Conservation (phyloP, 2,329 filamentous ascomycete species). For the Scedosporium dehoogii region DNA sequence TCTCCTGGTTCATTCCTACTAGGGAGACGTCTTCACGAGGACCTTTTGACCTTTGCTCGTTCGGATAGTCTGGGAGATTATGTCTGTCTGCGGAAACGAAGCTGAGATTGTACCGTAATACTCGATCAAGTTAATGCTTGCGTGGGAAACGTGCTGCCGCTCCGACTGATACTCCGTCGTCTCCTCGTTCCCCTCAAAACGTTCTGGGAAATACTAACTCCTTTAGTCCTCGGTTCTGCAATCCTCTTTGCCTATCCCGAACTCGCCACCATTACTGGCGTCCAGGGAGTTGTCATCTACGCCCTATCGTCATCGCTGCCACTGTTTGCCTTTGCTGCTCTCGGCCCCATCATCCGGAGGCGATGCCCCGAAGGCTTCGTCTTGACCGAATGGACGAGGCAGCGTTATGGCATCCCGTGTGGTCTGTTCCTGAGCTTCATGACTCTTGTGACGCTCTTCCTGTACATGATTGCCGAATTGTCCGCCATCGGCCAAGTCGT, state of each 20-base stretch:
- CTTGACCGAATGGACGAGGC: conserved; percentile 72
- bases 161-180: conserved; percentile 36
- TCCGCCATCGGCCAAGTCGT: conserved; percentile 75
- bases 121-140: conserved; percentile 99
- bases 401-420: conserved; percentile 61
- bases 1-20: not conserved
- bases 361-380: conserved; percentile 80
- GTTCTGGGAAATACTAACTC: conserved; percentile 30
- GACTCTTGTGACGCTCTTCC: conserved; percentile 70
- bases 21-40: conserved; percentile 9
- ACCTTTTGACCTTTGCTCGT: not conserved
- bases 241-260: conserved; percentile 78
- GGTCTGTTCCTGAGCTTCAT: conserved; percentile 68
- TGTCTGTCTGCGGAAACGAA: conserved; percentile 40
- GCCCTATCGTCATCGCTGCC: conserved; percentile 63
- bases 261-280: conserved; percentile 66
- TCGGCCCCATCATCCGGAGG: conserved; percentile 67
- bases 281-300: conserved; percentile 72
- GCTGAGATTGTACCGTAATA: conserved; percentile 96
- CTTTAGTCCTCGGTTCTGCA: conserved; percentile 67
- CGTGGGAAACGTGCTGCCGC: conserved; percentile 96
- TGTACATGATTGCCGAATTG: conserved; percentile 81
- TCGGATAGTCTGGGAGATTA: conserved; percentile 26
- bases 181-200: conserved; percentile 12
- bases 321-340: conserved; percentile 61